Evolutionary conservation across 371 early-diverging fungal genomes (phyloP).

Genomic region (Chytridium lagenaria): DNA sequence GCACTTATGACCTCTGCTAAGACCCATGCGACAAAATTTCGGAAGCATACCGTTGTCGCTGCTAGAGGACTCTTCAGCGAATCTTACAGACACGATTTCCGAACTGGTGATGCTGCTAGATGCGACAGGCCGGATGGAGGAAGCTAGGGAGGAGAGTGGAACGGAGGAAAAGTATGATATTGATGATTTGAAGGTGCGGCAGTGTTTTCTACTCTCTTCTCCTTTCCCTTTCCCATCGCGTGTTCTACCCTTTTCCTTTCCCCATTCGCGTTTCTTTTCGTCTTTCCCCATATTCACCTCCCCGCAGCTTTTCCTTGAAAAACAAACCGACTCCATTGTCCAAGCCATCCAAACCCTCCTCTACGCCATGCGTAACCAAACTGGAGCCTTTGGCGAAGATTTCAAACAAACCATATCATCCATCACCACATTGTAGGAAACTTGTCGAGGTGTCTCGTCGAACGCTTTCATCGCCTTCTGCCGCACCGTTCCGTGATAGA

Average conservation of each 20-base stretch:
- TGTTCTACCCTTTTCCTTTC: too few species aligned
- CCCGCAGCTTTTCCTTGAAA: conserved; percentile 69
- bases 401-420: conserved; percentile 69
- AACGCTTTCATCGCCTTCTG: conserved; percentile 53
- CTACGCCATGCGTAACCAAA: conserved; percentile 66
- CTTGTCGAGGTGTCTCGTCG: conserved; percentile 51
- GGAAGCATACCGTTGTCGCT: conserved; percentile 63
- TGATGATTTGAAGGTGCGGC: conserved; percentile 48
- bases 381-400: conserved; percentile 57
- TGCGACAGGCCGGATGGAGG: neutral
- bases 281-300: too few species aligned
- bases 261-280: neutral
- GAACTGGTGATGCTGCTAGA: conserved; percentile 77
- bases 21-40: conserved; percentile 74
- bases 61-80: conserved; percentile 79
- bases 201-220: neutral
- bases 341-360: conserved; percentile 84
- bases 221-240: neutral
- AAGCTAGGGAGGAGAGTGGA: neutral
- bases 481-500: conserved; percentile 52
- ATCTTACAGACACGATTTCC: conserved; percentile 76
- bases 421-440: conserved; percentile 73
- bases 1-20: conserved; percentile 77
- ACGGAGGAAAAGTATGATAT: conserved; percentile 30
- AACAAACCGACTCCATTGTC: conserved; percentile 85